Evolutionary conservation across 257 asterid species (phyloP).

Genomic region (Nicotiana attenuata): DNA sequence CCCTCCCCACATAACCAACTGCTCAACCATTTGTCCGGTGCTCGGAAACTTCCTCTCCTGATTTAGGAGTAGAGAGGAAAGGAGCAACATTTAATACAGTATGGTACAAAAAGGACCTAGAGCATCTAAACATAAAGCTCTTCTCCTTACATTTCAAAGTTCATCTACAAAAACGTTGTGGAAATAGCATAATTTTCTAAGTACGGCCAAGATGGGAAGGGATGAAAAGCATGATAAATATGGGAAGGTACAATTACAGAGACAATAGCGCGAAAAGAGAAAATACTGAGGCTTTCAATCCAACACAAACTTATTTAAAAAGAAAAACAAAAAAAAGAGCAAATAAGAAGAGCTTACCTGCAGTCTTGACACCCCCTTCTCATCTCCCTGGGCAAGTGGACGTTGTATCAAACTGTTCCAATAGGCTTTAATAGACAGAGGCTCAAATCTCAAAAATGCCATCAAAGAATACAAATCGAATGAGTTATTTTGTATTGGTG

Average conservation of each 20-base stretch:
- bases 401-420: constrained; percentile 73
- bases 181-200: not conserved
- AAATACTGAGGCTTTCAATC: not conserved
- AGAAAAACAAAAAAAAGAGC: not conserved
- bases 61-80: not conserved
- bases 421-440: constrained; percentile 57
- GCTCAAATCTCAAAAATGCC: constrained; percentile 72
- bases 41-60: not conserved
- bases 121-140: not conserved
- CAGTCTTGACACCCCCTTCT: constrained; percentile 63
- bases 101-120: constrained; percentile 3
- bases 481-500: constrained; percentile 71
- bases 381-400: constrained; percentile 67
- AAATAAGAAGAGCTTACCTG: constrained; percentile 40
- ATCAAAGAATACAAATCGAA: constrained; percentile 68
- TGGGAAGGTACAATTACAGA: not conserved
- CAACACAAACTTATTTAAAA: not conserved
- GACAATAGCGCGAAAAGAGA: not conserved
- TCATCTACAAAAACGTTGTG: constrained; percentile 2
- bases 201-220: not conserved
- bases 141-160: not conserved
- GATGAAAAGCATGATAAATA: not conserved
- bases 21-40: not conserved
- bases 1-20: not conserved
- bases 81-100: not conserved